Evolutionary conservation across 177 flowering plant species (phyloP).

Genomic region (Vitis hybrid): DNA sequence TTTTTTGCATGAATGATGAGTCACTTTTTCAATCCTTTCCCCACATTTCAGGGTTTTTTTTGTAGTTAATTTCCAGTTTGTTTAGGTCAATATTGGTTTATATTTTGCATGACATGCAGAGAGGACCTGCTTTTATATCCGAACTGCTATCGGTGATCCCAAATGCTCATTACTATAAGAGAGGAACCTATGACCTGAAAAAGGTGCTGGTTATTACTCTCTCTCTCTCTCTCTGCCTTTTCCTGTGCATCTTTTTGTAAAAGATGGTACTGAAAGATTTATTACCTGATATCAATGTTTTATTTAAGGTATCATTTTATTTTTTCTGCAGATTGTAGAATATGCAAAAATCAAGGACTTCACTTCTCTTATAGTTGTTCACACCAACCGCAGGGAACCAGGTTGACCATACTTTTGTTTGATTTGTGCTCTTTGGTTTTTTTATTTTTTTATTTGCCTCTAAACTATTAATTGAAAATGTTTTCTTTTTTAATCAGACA

Average conservation of each 20-base stretch:
- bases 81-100: neutral
- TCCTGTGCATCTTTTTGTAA: neutral
- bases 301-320: neutral
- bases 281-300: neutral
- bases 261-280: neutral
- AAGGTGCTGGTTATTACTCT: slow-evolving; percentile 47
- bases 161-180: slow-evolving; percentile 77
- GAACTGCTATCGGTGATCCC: slow-evolving; percentile 85
- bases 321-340: slow-evolving; percentile 66
- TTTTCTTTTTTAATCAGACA: no score
- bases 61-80: neutral
- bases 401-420: slow-evolving; percentile 41
- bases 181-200: slow-evolving; percentile 96
- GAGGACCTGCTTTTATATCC: slow-evolving; percentile 85
- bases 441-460: neutral
- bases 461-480: neutral
- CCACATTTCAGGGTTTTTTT: neutral
- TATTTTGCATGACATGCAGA: slow-evolving; percentile 42
- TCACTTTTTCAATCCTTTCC: neutral
- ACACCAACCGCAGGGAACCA: slow-evolving; percentile 90
- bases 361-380: slow-evolving; percentile 85
- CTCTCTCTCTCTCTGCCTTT: neutral
- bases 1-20: neutral
- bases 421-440: no score
- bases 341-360: slow-evolving; percentile 83